Evolutionary conservation across 2,329 filamentous ascomycete species (phyloP), one percentile per base, ranked within the genome.

Genomic region (Nannizziopsis barbatae): DNA sequence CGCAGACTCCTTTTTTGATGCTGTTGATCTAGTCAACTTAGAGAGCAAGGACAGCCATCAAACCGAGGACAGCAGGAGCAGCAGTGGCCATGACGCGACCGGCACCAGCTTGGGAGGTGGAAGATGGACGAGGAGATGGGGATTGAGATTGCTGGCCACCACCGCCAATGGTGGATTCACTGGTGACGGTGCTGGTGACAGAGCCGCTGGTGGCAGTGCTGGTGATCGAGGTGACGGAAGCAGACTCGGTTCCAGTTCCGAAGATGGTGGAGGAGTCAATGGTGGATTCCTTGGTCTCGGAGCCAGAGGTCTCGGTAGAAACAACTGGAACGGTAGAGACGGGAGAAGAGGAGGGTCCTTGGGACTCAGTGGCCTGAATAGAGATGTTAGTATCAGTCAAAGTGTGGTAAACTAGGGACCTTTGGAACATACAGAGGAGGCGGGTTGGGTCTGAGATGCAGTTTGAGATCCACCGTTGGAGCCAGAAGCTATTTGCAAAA

Each of bases 131-230:
- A 36, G 18, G 10, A 32, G 36, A 22, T 9, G 31, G 44, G 36
- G 36, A 39, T 33, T 40, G 17, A 7, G 57, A 27, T 7, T 27
- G 22, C 22, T 27, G 22, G 22, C 27, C 15, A 20, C 12, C 60
- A 45, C 62, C 59, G 36, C 60, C 47, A 17, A 60, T 60, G 36
- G 57, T 55, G 47, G 63, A 60, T 49, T 57, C 41, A 10, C 52
- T 53, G 36, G 50, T 52, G 7, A 54, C 20, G 15, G 55, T 45
- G 42, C 37, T 45, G 10, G 53, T 48, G 47, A 51, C 53, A 45
- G 52, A 47, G 44, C 44, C 41, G 22, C 50, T 47, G 22, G 46
- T 37, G n/a, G 9, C 39, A 6, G 49, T 38, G 39, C 36, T 35
- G 27, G 53, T 41, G 12, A 49, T 55, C 40, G 52, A 48, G 20